These are phyloP conservation scores for Filobasidium wieringae DNA, from an alignment of 768 basidiomycete species.

Conservation along the genomic window DNA sequence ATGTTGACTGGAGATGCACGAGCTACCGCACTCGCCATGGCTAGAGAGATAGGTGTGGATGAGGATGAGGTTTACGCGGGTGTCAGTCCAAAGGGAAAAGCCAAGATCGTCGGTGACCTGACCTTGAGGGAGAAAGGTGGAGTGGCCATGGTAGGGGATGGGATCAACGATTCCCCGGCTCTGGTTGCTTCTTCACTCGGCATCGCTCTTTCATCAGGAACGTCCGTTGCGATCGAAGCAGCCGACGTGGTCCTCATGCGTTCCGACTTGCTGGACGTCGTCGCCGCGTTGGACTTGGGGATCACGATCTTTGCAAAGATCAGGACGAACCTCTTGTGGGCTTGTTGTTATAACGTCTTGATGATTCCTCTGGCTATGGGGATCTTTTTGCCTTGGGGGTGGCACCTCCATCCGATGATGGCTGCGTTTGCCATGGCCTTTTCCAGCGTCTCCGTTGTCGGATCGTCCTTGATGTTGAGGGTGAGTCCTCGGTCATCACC, in stretches of 20 bases:
- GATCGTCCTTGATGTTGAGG: constrained; percentile 70
- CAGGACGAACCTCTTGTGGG: constrained; percentile 87
- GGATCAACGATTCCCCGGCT: constrained; percentile 97
- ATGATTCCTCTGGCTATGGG: constrained; percentile 99
- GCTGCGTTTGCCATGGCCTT: constrained; percentile 99
- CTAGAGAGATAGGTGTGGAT: constrained; percentile 75
- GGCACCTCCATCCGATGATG: constrained; percentile 95
- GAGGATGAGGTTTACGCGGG: constrained; percentile 75
- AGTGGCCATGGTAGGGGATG: constrained; percentile 97
- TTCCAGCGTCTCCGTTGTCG: constrained; percentile 89
- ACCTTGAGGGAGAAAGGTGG: constrained; percentile 59
- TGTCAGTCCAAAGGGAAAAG: constrained; percentile 94
- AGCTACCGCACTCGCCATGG: constrained; percentile 75
- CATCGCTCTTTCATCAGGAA: constrained; percentile 89
- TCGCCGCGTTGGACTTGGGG: constrained; percentile 86
- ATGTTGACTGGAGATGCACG: constrained; percentile 91
- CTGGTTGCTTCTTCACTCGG: constrained; percentile 92
- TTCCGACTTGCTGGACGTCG: constrained; percentile 90
- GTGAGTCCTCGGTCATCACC: constrained; percentile 33
- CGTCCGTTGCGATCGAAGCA: constrained; percentile 94
- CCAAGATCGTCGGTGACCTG: constrained; percentile 65
- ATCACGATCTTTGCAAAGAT: constrained; percentile 79
- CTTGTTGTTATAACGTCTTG: constrained; percentile 82
- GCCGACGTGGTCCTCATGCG: constrained; percentile 98
- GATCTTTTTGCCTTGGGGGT: constrained; percentile 74